Conservation (phyloP, 805 yeast species). For the Wickerhamiella dianesei region DNA sequence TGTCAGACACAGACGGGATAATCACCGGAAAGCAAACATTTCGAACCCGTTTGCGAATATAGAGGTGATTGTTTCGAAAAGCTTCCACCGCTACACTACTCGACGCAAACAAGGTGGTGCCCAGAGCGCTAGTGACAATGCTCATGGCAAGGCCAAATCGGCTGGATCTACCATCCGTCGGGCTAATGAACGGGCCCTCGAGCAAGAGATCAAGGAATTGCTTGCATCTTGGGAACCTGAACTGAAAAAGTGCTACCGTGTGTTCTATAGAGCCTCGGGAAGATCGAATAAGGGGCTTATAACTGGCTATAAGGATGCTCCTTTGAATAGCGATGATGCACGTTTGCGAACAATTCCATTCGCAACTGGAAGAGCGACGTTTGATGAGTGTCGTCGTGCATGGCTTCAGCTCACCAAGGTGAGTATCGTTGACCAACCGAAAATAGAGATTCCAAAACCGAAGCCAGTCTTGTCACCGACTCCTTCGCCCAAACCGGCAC, state of each 20-base stretch:
- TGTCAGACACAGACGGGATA: slow-evolving; percentile 48
- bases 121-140: slow-evolving; percentile 82
- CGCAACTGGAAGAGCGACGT: slow-evolving; percentile 78
- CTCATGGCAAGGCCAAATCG: slow-evolving; percentile 88
- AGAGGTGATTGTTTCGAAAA: slow-evolving; percentile 52
- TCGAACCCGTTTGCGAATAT: slow-evolving; percentile 36
- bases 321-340: slow-evolving; percentile 41
- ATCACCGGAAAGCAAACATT: slow-evolving; percentile 36
- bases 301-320: slow-evolving; percentile 47
- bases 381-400: slow-evolving; percentile 62
- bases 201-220: slow-evolving; percentile 61
- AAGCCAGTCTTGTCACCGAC: slow-evolving; percentile 15
- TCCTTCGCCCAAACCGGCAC: slow-evolving; percentile 11
- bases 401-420: slow-evolving; percentile 69
- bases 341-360: slow-evolving; percentile 69
- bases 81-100: slow-evolving; percentile 90
- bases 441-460: slow-evolving; percentile 26
- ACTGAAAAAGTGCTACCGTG: slow-evolving; percentile 47
- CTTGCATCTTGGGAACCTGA: slow-evolving; percentile 47
- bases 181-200: slow-evolving; percentile 74
- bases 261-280: slow-evolving; percentile 74
- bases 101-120: slow-evolving; percentile 97
- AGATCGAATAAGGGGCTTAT: slow-evolving; percentile 48
- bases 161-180: slow-evolving; percentile 89
- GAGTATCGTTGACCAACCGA: slow-evolving; percentile 41